Evolutionary conservation across 1,139 yeast genomes (phyloP), one percentile per base, ranked within the genome.

Genomic region (Taphrina wiesneri): DNA sequence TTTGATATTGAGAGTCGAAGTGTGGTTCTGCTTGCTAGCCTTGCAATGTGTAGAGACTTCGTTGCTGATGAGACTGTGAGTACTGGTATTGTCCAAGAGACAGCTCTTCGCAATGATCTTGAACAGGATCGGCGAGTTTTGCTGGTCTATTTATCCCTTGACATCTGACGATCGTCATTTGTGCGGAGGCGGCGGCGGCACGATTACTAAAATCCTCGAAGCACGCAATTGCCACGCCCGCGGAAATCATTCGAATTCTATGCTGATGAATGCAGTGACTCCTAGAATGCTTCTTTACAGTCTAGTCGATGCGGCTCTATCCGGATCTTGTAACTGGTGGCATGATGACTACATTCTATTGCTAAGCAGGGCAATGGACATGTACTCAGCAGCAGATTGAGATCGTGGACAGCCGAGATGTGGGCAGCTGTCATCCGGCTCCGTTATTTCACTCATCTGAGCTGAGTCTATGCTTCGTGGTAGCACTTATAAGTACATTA

Each of bases 141-240:
- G 43, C 6, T 6, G 43, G 43, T 13, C 43, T n/a, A 39, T n/a
- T 39, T 39, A 39, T 39, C 43, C 43, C n/a, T n/a, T 13, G 17
- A n/a, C 19, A n/a, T 15, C 3, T n/a, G 19, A n/a, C 15, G 43
- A 39, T 39, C 43, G 17, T 39, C 43, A 9, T 7, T 45, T 45
- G 28, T 45, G 49, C 49, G 49, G 49, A 45, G 49, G 49, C 49
- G 49, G 49, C 25, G 49, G 49, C 49, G 39, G 39, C 39, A 28
- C 49, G 49, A 45, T 45, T 19, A 45, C 28, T 45, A 45, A 45
- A 45, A 45, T 45, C 49, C 49, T 21, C n/a, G 28, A 23, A 45
- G 49, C 49, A 45, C 49, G 49, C 49, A 21, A 45, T 45, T 45
- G 34, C 34, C 34, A 30, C 34, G 34, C 11, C 34, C 11, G 34